Percentiles rank a stretch among this genome's conserved stretches.
phyloP scores from a whole-genome alignment of 768 basidiomycete species.

The Lenzites betulinus region DNA sequence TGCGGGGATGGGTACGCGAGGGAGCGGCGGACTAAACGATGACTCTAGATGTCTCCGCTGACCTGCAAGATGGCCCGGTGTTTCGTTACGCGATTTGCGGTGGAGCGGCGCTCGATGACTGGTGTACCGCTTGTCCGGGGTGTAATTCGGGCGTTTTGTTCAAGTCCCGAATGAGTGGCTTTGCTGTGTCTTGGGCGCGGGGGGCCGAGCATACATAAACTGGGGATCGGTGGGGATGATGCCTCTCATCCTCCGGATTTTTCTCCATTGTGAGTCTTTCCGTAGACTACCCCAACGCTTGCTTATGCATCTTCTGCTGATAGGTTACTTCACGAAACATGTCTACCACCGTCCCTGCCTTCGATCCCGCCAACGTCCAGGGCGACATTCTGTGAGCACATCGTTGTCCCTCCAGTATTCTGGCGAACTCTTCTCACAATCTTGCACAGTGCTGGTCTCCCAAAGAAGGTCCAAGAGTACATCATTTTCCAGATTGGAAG shows the following conservation, averaged over 20 bases:
- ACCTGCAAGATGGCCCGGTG: background rate
- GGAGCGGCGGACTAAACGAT: background rate
- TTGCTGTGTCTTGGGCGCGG: background rate
- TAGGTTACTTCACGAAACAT: background rate
- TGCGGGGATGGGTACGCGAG: background rate
- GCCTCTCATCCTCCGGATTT: background rate
- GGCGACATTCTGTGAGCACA: conserved; percentile 29
- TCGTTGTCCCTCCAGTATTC: background rate
- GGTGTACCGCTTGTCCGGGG: background rate
- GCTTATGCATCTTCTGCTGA: too few species aligned
- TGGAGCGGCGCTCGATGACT: background rate
- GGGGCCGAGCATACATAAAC: background rate
- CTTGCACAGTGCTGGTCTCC: conserved; percentile 49
- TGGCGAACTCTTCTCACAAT: background rate
- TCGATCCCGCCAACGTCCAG: conserved; percentile 31
- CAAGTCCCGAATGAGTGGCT: background rate
- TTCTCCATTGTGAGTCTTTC: background rate
- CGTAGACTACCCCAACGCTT: too few species aligned
- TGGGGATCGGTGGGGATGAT: background rate
- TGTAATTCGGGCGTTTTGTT: too few species aligned
- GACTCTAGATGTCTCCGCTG: background rate
- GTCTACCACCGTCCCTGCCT: conserved; percentile 7
- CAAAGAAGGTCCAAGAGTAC: conserved; percentile 54
- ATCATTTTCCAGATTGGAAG: conserved; percentile 53
- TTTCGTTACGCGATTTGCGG: background rate